Base-by-base conservation (phyloP, 176 grass and related monocot species). In the Avena eriantha region DNA sequence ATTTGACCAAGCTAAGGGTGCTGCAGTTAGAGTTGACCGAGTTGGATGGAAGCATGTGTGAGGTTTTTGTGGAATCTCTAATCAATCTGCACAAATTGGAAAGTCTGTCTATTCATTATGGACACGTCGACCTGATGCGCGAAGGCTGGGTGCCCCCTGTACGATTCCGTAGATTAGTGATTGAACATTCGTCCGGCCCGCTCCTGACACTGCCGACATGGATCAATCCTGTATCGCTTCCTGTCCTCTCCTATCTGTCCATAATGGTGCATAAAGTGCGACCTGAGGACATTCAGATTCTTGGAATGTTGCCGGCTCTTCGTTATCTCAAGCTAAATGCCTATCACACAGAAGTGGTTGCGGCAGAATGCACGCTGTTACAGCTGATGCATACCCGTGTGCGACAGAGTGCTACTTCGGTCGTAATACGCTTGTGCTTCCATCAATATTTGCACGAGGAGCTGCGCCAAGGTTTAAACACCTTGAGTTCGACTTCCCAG, bases 21-120 rank as follows among this genome's bases (percentile, higher is more conserved):
- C 60, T 64, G 12, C 23, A 2, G 22, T 0, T 29, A 2, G 0
- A 0, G 3, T 29, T 3, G 17, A 1, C 0, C 3, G 0, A 1
- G 9, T 35, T 10, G 0, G 10, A 53, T 1, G 1, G 26, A 3
- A 41, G 63, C 2, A 0, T 54, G 29, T 34, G 7, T 8, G 3
- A 26, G 7, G 5, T 6, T 48, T 17, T 26, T 5, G 0, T 3
- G 5, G 11, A 49, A 24, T 35, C 17, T 0, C 11, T 76, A 49
- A 0, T 12, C 1, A 77, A 41, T 8, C 5, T 86, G 0, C 63
- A 5, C 1, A 64, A 79, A 7, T 2, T 86, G 11, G 14, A 16
- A 0, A 3, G 0, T 1, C 33, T 85, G 19, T 0, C 0, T 0
- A 10, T 53, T 36, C 0, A 0, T 23, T 0, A 0, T n/a, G 39